Evolutionary conservation across 108 stramenopile genomes (phyloP), one percentile per base, ranked within the genome.

Genomic region (Pseudonitzschia multistriata): DNA sequence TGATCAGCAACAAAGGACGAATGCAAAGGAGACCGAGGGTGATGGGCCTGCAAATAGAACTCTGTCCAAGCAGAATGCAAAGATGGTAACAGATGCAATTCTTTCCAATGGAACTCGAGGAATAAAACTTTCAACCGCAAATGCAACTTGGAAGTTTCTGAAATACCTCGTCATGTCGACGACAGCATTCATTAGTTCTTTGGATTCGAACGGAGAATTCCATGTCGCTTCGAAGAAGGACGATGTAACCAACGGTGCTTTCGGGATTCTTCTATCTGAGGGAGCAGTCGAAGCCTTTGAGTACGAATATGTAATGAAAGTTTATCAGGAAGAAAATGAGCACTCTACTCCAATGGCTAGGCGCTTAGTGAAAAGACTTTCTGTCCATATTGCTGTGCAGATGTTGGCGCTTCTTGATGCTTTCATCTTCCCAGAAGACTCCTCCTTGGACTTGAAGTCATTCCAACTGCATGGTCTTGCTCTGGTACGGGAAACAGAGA

Each of bases 381-480:
- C 73, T 29, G 84, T 88, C 52, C 81, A 77, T 30, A 30, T 94
- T 28, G 65, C 90, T 37, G 80, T 79, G 0, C 89, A 91, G 63
- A 59, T 88, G 14, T 62, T 94, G 52, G 74, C 84, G 30, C 75
- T 94, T 7, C 81, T 94, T 1, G 93, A 94, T 79, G 87, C 89
- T 19, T 94, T 91, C 62, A 88, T 94, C 48, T 94, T 94, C 61
- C 90, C 90, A 1, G 89, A 93, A 14, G 57, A 59, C 35, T 59
- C 57, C 11, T 83, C 84, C 40, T 66, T 88, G 11, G 92, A 93
- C 67, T 70, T 79, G 40, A 72, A 71, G n/a, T 65, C 81, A 21
- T 85, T 88, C 22, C 87, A 93, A 74, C 79, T 90, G n/a, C 87
- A 91, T 66, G 87, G 88, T 0, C 78, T 91, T 48, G 78, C 88